Base-by-base conservation (phyloP, 2,329 filamentous ascomycete species). In the Ceratocystis alfenasii region DNA sequence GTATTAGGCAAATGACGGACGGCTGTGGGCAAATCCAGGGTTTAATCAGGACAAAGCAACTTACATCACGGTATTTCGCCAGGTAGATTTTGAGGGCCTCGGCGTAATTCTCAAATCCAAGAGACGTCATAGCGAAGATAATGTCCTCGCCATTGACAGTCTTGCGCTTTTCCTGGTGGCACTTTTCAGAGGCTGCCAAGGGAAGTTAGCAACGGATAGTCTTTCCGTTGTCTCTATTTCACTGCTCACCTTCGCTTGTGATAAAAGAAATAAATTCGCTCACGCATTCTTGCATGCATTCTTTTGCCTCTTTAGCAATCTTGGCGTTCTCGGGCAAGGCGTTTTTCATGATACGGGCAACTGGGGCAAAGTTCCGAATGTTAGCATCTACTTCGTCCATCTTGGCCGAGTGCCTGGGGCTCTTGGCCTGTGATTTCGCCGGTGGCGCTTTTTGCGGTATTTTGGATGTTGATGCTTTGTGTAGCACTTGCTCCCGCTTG, bases 241-340 rank as follows among this genome's bases (percentile, higher is more conserved):
- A 41, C 45, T 63, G 79, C 88, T 74, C 76, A 96, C 94, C 94
- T 83, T 99, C 94, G 76, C 93, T 97, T 45, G 94, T 99, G 74
- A 99, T 97, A 81, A 99, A 99, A 5, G 90, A 96, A 80, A 99
- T 99, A 77, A 99, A 99, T 78, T 99, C 94, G 85, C 92, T 96
- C 67, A 99, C 94, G 74, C 94, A 99, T 77, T 99, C 94, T 77
- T 99, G 94, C 94, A 99, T 97, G 78, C 94, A 99, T 76, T 99
- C 94, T 77, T 99, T 99, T 66, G 94, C 94, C 75, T 99, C 94
- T 75, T 99, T 99, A 68, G 92, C 92, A 69, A 99, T 99, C 78
- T 99, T 99, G 71, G 94, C 94, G 74, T 99, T 99, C 70, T 99
- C 94, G 63, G 94, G 94, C 62, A 99, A 82, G 5, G 94, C 94